phyloP scores from a whole-genome alignment of 345 rosid species.

The Gossypioides kirkii region DNA sequence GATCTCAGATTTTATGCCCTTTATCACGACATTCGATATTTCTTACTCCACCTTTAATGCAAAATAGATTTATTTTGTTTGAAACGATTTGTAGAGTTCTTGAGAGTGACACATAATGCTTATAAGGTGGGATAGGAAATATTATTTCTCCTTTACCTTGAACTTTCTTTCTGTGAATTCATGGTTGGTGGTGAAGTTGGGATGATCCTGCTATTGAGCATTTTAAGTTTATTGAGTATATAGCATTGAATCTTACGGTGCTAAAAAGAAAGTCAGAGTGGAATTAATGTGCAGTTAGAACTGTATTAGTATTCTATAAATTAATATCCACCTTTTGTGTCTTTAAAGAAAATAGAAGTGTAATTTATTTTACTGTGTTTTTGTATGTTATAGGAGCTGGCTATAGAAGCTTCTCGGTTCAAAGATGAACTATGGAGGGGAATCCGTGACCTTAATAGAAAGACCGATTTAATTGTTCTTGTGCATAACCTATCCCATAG shows the following conservation, averaged over 20 bases:
- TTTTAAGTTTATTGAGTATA: background rate
- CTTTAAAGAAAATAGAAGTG: background rate
- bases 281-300: background rate
- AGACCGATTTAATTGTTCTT: constrained; percentile 79
- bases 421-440: constrained; percentile 95
- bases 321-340: background rate
- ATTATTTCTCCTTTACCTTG: background rate
- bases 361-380: background rate
- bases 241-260: background rate
- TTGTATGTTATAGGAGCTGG: constrained; percentile 54
- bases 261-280: background rate
- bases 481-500: constrained; percentile 93
- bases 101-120: background rate
- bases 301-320: background rate
- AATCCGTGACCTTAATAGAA: constrained; percentile 61
- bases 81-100: background rate
- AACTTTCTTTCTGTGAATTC: background rate
- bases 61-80: background rate
- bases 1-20: background rate
- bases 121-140: background rate
- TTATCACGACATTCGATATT: background rate
- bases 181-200: background rate
- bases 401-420: constrained; percentile 59
- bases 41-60: background rate
- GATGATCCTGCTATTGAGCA: background rate